These are phyloP conservation scores for Xanthoparmelia taractica DNA, from an alignment of 495 filamentous ascomycete species.

Conservation along the genomic window DNA sequence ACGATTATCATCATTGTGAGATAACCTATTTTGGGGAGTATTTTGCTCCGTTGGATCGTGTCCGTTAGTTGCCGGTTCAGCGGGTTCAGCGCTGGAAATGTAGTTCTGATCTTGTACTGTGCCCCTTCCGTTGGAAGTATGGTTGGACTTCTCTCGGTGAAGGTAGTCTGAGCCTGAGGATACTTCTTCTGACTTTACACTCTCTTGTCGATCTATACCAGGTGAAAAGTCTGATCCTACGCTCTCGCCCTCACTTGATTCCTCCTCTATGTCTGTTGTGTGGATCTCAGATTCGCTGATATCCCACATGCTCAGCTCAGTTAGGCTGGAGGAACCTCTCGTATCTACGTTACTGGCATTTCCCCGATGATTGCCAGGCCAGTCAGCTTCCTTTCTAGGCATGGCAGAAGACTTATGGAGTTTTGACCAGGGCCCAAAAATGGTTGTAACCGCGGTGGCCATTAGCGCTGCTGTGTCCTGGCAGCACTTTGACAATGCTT, in stretches of 20 bases:
- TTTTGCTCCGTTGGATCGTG: neutral
- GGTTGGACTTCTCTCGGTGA: neutral
- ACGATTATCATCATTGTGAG: neutral
- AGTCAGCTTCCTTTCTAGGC: neutral
- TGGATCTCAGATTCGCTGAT: neutral
- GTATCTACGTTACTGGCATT: neutral
- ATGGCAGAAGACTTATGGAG: neutral
- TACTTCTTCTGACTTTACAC: neutral
- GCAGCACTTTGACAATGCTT: neutral
- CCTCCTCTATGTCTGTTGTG: neutral
- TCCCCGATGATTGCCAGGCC: neutral
- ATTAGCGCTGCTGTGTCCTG: neutral
- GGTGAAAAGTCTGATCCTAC: neutral
- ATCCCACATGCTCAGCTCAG: neutral
- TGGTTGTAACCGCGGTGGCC: neutral
- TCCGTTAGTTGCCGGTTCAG: neutral
- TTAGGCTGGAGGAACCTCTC: neutral
- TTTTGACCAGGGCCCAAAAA: neutral
- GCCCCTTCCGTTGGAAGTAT: neutral
- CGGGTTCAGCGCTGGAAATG: neutral
- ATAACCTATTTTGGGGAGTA: neutral
- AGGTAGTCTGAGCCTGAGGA: neutral
- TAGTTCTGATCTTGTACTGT: neutral
- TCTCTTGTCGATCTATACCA: neutral
- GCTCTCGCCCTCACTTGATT: neutral